Evolutionary conservation across 1,284 basidiomycete genomes (phyloP).

Genomic region (Ganoderma multipileum): DNA sequence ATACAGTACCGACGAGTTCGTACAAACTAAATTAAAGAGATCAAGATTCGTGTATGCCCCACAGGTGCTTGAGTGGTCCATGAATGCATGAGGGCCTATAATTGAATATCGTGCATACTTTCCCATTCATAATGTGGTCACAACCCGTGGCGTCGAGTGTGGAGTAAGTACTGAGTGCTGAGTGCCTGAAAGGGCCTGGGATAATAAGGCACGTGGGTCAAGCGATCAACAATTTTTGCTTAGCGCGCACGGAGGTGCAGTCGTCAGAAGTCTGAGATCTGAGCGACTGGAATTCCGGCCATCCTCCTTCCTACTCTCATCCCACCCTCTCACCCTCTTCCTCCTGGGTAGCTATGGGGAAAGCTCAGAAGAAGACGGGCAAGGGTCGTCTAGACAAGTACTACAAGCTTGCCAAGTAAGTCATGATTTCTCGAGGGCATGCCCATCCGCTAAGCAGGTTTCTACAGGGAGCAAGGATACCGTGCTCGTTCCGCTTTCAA

Average conservation of each 20-base stretch:
- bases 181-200: background rate
- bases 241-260: slow-evolving; percentile 17
- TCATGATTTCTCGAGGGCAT: slow-evolving; percentile 18
- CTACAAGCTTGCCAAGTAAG: slow-evolving; percentile 91
- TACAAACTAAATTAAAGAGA: no score
- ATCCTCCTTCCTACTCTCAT: background rate
- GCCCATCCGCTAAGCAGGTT: background rate
- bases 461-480: slow-evolving; percentile 92
- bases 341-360: slow-evolving; percentile 60
- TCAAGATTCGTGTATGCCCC: no score
- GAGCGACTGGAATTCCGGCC: background rate
- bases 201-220: slow-evolving; percentile 15
- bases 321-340: slow-evolving; percentile 7
- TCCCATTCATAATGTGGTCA: no score
- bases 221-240: slow-evolving; percentile 30
- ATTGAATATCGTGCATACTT: no score
- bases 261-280: background rate
- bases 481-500: slow-evolving; percentile 99
- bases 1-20: no score
- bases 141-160: no score
- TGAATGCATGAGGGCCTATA: no score
- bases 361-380: slow-evolving; percentile 88
- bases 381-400: slow-evolving; percentile 97
- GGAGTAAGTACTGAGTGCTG: background rate
- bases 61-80: no score